A percentile compares a stretch with the other conserved stretches of the same genome.
These are phyloP conservation scores for Cystofilobasidium bisporidii DNA, from an alignment of 768 basidiomycete genomes.

Conservation along the genomic window DNA sequence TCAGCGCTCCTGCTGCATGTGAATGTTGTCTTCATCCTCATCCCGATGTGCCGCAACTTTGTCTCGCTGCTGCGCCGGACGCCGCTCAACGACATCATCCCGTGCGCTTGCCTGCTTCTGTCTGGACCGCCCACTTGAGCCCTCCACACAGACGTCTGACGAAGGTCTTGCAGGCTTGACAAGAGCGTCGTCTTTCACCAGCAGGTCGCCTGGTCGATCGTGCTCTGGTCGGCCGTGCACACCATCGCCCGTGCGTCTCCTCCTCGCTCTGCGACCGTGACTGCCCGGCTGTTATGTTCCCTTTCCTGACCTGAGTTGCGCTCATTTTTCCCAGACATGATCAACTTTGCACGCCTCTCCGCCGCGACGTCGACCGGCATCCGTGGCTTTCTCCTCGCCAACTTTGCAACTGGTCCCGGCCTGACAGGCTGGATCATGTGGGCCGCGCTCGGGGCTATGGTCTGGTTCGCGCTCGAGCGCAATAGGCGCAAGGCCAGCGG, in stretches of 20 bases:
- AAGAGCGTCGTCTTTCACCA: constrained; percentile 83
- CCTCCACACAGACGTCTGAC: too few species aligned
- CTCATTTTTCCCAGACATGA: constrained; percentile 41
- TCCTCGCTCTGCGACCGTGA: too few species aligned
- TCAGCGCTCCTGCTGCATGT: constrained; percentile 85
- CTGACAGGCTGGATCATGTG: constrained; percentile 82
- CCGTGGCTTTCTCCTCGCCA: constrained; percentile 61
- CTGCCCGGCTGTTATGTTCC: too few species aligned
- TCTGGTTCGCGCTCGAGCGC: constrained; percentile 77
- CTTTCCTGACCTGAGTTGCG: too few species aligned
- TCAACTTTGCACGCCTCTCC: constrained; percentile 66
- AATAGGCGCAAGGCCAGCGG: constrained; percentile 51
- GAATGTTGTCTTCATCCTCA: constrained; percentile 83
- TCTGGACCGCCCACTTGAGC: too few species aligned
- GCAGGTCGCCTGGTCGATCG: constrained; percentile 81
- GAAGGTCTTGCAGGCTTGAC: constrained; percentile 50
- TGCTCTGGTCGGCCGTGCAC: constrained; percentile 65
- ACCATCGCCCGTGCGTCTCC: constrained; percentile 49
- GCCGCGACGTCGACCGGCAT: constrained; percentile 46
- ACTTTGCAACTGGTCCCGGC: constrained; percentile 65
- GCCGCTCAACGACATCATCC: constrained; percentile 47
- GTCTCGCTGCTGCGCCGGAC: constrained; percentile 79
- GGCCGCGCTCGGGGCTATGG: constrained; percentile 61
- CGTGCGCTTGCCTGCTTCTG: constrained; percentile 16
- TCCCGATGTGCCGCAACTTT: constrained; percentile 92